These are phyloP conservation scores for Physcia stellaris DNA, from an alignment of 495 filamentous ascomycete genomes.

Conservation along the genomic window DNA sequence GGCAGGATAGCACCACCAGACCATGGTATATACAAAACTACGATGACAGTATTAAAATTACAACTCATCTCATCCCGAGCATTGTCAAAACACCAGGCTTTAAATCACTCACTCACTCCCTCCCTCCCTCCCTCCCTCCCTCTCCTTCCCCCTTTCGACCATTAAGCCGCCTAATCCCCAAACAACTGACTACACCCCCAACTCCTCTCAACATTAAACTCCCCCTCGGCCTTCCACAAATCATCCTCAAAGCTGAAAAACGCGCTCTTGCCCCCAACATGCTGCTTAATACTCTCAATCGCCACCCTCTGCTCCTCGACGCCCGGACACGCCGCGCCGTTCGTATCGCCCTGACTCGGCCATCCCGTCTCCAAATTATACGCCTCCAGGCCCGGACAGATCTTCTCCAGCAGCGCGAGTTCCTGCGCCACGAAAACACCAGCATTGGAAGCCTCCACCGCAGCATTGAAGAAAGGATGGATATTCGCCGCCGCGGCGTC, in stretches of 20 bases:
- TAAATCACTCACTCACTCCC: too few species aligned
- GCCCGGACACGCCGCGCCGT: constrained; percentile 60
- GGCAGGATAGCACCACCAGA: too few species aligned
- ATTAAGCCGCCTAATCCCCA: too few species aligned
- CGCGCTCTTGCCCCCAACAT: constrained; percentile 22
- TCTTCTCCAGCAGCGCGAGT: constrained; percentile 45
- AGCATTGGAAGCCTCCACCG: constrained; percentile 43
- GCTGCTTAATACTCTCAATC: constrained; percentile 45
- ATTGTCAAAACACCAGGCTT: too few species aligned
- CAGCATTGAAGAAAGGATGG: constrained; percentile 85
- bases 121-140: too few species aligned
- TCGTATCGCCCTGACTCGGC: constrained; percentile 56
- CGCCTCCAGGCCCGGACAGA: constrained; percentile 46
- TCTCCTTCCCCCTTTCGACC: too few species aligned
- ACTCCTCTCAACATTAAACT: constrained; percentile 51
- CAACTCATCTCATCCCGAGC: too few species aligned
- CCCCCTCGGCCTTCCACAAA: constrained; percentile 61
- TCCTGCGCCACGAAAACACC: constrained; percentile 59
- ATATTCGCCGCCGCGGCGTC: constrained; percentile 75
- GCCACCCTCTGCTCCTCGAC: constrained; percentile 54
- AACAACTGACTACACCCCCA: constrained; percentile 45
- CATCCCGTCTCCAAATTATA: constrained; percentile 86
- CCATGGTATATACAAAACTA: too few species aligned
- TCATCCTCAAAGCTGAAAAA: constrained; percentile 77
- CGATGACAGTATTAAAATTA: too few species aligned